Base-by-base conservation (phyloP, 202 grass and related monocot genomes). In the Bolboschoenoplectus hybrid region DNA sequence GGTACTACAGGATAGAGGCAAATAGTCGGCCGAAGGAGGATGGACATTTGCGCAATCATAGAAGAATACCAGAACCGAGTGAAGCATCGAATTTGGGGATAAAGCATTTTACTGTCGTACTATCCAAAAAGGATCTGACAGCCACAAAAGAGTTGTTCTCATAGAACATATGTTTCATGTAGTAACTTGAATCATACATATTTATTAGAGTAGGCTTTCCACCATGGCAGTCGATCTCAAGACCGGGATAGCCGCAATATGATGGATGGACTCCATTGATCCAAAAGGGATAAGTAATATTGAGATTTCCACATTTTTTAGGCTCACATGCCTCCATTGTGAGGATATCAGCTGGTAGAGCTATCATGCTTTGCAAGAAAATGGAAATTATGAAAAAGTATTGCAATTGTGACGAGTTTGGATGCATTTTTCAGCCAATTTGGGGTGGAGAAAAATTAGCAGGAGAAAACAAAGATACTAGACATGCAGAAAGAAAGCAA, bases 261-360 rank as follows among this genome's bases (percentile, higher is more conserved):
- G 81, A 3, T 0, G 35, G 85, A 0, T 92, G 92, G 14, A 7
- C 38, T 4, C 85, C 81, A 17, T 14, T 56, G 57, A 92, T 78
- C 88, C 90, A 94, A 84, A 92, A 92, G 14, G 90, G 92, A 40
- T 87, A 87, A 62, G 41, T 71, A 80, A 94, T 84, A 57, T 53
- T 50, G 46, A 91, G 85, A 84, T 57, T 20, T 40, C 92, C 89
- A 70, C 92, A 91, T n/a, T 53, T 0, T 81, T 80, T 90, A 73
- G 89, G 85, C 61, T 86, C 10, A 77, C 89, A 93, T 40, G 3
- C 66, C 17, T 38, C 45, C 57, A 84, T 88, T 13, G 49, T 78
- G 80, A 44, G 70, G 12, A 12, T 38, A 1, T 63, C 26, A 26
- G 26, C 85, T 14, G 7, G 6, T 51, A 70, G 6, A 19, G n/a